phyloP scores from a whole-genome alignment of 148 eudicot genomes.

The Rhododendron molle region DNA sequence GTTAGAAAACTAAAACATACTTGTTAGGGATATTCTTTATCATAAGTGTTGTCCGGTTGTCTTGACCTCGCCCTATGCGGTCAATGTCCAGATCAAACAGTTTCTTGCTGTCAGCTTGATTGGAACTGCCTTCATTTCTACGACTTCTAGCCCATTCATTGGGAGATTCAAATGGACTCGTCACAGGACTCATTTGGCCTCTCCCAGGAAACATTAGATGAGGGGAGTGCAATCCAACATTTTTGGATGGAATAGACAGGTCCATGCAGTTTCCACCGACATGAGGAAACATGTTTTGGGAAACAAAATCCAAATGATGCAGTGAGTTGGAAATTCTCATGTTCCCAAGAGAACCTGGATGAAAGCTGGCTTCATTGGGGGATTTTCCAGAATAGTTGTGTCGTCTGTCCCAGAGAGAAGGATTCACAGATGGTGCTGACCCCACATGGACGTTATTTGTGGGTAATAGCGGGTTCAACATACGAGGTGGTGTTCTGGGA shows the following conservation, averaged over 20 bases:
- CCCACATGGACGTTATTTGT: constrained; percentile 58
- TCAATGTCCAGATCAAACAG: constrained; percentile 85
- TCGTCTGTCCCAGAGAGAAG: constrained; percentile 70
- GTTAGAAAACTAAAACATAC: constrained; percentile 38
- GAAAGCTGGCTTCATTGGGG: constrained; percentile 53
- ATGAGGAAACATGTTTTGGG: constrained; percentile 49
- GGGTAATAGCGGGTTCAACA: constrained; percentile 45
- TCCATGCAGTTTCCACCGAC: constrained; percentile 59
- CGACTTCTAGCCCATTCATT: constrained; percentile 57
- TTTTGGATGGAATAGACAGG: constrained; percentile 54
- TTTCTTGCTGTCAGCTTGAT: constrained; percentile 64
- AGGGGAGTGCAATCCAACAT: constrained; percentile 45
- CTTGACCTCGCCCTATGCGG: constrained; percentile 67
- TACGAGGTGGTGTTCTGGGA: constrained; percentile 51
- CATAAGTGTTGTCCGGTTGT: constrained; percentile 85
- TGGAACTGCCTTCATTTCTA: constrained; percentile 53
- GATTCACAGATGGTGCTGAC: constrained; percentile 69
- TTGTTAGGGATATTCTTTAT: constrained; percentile 95
- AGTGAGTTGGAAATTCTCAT: constrained; percentile 58
- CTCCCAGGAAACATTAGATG: constrained; percentile 59
- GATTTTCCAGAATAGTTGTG: constrained; percentile 48
- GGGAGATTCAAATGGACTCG: constrained; percentile 54
- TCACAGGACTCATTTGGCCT: constrained; percentile 54
- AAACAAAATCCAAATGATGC: constrained; percentile 51
- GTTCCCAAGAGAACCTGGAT: constrained; percentile 60